A percentile compares a stretch with the other conserved stretches of the same genome.
phyloP scores from a whole-genome alignment of 331 rosid species.

The Ulmus americana region DNA sequence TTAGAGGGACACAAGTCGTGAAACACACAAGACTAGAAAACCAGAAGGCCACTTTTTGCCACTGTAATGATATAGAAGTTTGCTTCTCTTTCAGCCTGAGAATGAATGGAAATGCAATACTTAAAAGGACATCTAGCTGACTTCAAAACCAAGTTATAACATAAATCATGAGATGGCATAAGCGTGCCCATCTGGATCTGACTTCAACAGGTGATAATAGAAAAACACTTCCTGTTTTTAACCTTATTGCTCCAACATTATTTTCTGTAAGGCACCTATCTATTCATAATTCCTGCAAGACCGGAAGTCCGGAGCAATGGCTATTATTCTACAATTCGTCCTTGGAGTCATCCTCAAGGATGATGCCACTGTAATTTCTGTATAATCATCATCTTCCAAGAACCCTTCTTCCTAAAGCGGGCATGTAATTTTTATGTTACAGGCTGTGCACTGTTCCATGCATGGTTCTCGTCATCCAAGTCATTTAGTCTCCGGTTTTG shows the following conservation, averaged over 20 bases:
- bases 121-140: neutral
- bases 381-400: neutral
- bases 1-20: no score
- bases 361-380: conserved; percentile 1
- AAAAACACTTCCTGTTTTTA: neutral
- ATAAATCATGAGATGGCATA: neutral
- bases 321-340: neutral
- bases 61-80: neutral
- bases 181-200: neutral
- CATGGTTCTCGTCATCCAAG: conserved; percentile 28
- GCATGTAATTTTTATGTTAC: conserved; percentile 21
- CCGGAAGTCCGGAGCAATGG: neutral
- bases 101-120: neutral
- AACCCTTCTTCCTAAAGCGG: neutral
- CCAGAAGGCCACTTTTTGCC: no score
- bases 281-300: neutral
- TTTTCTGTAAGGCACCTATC: neutral
- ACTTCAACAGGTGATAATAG: no score
- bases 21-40: no score
- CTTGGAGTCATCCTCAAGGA: neutral
- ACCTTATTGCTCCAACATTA: neutral
- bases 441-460: conserved; percentile 42
- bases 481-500: conserved; percentile 21
- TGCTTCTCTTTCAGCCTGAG: neutral
- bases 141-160: neutral